A percentile compares a stretch with the other conserved stretches of the same genome.
These are phyloP conservation scores for Umbellularia californica DNA, from an alignment of 164 flowering plant species.

Conservation along the genomic window DNA sequence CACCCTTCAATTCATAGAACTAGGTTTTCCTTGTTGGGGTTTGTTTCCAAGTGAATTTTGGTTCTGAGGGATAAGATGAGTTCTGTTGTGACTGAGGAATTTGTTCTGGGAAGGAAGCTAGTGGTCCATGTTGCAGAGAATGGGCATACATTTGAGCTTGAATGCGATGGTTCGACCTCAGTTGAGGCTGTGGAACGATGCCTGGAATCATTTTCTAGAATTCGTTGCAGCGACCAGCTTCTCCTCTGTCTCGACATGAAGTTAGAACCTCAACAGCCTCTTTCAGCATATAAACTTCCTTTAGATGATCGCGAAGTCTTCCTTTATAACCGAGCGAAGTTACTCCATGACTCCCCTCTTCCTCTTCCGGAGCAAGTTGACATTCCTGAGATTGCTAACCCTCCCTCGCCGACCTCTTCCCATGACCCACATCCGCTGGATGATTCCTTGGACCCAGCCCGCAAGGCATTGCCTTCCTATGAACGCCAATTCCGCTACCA, in stretches of 20 bases:
- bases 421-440: constrained; percentile 73
- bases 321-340: constrained; percentile 58
- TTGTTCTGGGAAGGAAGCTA: constrained; percentile 50
- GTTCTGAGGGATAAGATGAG: constrained; percentile 49
- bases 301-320: constrained; percentile 69
- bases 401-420: constrained; percentile 51
- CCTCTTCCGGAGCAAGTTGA: constrained; percentile 60
- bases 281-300: constrained; percentile 79
- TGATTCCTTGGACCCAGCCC: constrained; percentile 91
- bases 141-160: constrained; percentile 73
- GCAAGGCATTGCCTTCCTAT: constrained; percentile 90
- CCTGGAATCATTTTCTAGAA: constrained; percentile 55
- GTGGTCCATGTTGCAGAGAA: constrained; percentile 79
- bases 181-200: constrained; percentile 70
- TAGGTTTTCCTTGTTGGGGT: not conserved
- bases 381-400: constrained; percentile 42
- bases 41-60: constrained; percentile 2
- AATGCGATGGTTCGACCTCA: constrained; percentile 57
- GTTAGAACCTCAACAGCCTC: constrained; percentile 62
- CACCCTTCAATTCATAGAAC: not conserved
- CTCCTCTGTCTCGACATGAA: constrained; percentile 71
- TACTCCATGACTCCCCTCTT: constrained; percentile 53
- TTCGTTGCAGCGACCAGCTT: constrained; percentile 67
- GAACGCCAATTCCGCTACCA: constrained; percentile 85
- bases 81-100: constrained; percentile 38